A percentile compares a stretch with the other conserved stretches of the same genome.
Conservation (phyloP, 257 asterid genomes). For the Leptodermis oblonga region DNA sequence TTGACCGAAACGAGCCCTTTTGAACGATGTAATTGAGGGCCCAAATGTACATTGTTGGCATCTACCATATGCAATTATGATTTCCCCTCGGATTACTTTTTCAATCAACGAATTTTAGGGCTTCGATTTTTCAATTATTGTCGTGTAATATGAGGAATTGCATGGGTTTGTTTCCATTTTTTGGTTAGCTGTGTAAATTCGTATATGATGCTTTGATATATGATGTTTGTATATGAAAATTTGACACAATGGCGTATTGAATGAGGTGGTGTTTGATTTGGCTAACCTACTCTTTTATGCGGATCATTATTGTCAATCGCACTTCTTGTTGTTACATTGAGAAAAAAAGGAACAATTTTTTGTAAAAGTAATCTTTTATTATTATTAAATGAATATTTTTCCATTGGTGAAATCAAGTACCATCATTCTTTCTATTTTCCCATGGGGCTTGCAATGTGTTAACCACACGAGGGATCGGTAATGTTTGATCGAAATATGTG, state of each 20-base stretch:
- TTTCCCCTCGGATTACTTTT: background rate
- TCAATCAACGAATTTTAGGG: background rate
- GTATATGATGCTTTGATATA: too few species aligned
- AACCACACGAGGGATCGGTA: background rate
- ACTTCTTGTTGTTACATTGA: too few species aligned
- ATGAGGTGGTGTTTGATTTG: background rate
- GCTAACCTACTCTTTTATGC: too few species aligned
- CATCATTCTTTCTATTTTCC: slow-evolving; percentile 3
- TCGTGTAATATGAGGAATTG: background rate
- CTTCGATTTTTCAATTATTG: background rate
- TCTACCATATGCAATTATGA: background rate
- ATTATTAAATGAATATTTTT: too few species aligned
- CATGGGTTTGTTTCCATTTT: background rate
- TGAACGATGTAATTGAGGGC: background rate
- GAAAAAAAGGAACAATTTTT: too few species aligned
- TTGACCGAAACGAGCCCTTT: background rate
- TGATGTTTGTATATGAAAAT: background rate
- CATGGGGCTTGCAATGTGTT: background rate
- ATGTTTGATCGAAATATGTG: slow-evolving; percentile 4
- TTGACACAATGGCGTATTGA: background rate
- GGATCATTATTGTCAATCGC: too few species aligned
- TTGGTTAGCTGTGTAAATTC: background rate
- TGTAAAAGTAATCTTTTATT: too few species aligned
- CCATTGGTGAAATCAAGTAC: too few species aligned
- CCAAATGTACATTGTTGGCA: background rate